Base-by-base conservation (phyloP, 768 basidiomycete species). In the Tephrocybe sp. region DNA sequence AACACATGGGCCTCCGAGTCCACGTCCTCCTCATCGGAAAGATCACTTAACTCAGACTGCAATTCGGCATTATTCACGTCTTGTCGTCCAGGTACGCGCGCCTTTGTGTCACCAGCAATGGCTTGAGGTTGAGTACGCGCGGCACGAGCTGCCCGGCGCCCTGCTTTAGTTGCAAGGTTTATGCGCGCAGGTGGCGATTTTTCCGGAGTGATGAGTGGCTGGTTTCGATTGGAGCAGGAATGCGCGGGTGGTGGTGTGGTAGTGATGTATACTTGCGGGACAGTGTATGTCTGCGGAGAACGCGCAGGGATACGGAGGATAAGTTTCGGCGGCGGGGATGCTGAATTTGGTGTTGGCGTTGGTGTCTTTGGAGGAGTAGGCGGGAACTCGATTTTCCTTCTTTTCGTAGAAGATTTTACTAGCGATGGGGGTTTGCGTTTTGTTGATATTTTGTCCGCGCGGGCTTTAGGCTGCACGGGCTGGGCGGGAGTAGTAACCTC, bases 321-420 rank as follows among this genome's bases (percentile, higher is more conserved):
- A 15, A 55, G 28, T 38, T 35, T 59, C 4, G 32, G n/a, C n/a
- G n/a, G n/a, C n/a, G n/a, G 41, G 36, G 44, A 4, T 16, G 45
- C 5, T 11, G 21, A 24, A 32, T 32, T 34, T 2, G 38, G 40
- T 15, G 51, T n/a, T 11, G 38, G 40, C 11, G 51, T n/a, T 11
- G 58, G 57, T 1, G 57, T 58, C 22, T 56, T 52, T 2, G 57
- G 59, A 31, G 58, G 60, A 18, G 62, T 55, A 24, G 49, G 53
- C 7, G 52, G 57, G 1, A 47, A 26, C 9, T 40, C 43, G 5
- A 55, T 24, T 28, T 57, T 62, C 28, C 54, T 58, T 44, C 52
- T 51, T 38, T 62, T 62, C 4, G 51, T n/a, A 30, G 57, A n/a
- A 21, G 24, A 44, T 28, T 28, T 28, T 1, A 44, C 49, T 19